A percentile compares a stretch with the other conserved stretches of the same genome.
Evolutionary conservation across 345 rosid genomes (phyloP).

Genomic region (Populus alba): DNA sequence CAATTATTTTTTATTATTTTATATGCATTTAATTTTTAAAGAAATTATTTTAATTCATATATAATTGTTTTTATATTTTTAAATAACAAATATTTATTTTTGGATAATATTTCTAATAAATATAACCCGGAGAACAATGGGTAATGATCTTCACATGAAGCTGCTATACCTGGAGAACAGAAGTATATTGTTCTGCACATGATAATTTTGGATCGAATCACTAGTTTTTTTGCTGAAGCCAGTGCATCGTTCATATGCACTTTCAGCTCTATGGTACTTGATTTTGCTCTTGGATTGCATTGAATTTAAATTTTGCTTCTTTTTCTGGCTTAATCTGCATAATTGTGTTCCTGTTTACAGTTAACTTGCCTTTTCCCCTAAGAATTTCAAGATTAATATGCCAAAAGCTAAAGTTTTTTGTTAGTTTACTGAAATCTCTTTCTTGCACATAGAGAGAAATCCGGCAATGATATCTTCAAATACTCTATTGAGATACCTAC

Average conservation of each 20-base stretch:
- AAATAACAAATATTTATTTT: no score
- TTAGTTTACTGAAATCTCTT: not conserved
- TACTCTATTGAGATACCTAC: not conserved
- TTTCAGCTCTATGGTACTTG: no score
- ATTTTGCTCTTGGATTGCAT: no score
- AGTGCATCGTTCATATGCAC: no score
- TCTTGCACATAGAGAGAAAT: not conserved
- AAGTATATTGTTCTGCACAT: slow-evolving; percentile 46
- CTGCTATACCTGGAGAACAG: slow-evolving; percentile 86
- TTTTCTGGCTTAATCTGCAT: no score
- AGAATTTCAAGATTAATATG: not conserved
- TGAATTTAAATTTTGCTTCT: no score
- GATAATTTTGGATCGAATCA: not conserved
- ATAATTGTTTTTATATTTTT: no score
- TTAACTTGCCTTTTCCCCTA: not conserved
- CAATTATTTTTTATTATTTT: no score
- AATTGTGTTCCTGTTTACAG: not conserved
- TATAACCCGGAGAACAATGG: slow-evolving; percentile 8
- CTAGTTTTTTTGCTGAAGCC: no score
- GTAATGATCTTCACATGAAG: slow-evolving; percentile 85
- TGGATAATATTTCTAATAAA: no score
- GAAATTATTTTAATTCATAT: no score
- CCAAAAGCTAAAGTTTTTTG: not conserved
- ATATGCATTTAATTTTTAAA: no score
- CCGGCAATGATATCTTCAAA: not conserved